Percentiles rank a stretch among this genome's conserved stretches.
These are phyloP conservation scores for Agaricus subrufescens DNA, from an alignment of 768 basidiomycete species.

Conservation along the genomic window DNA sequence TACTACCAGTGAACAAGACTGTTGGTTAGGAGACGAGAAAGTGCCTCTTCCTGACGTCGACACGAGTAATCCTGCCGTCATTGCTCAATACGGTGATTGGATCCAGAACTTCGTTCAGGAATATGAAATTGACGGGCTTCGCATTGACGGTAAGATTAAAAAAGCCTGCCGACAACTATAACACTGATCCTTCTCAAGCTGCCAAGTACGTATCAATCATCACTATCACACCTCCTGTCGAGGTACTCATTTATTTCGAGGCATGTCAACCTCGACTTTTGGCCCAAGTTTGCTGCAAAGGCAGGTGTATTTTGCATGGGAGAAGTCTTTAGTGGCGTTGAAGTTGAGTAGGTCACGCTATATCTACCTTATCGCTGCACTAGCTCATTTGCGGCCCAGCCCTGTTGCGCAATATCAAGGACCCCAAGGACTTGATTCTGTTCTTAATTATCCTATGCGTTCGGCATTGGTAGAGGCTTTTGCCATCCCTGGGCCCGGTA, in stretches of 20 bases:
- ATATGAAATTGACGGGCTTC: conserved; percentile 80
- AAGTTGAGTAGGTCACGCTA: conserved; percentile 38
- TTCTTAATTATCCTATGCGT: conserved; percentile 72
- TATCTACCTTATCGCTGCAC: neutral
- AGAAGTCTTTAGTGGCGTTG: conserved; percentile 60
- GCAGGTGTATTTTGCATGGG: conserved; percentile 86
- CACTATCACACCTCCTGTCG: neutral
- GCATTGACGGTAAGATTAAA: conserved; percentile 61
- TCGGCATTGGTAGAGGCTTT: conserved; percentile 60
- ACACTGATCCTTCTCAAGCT: conserved; percentile 34
- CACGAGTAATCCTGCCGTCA: conserved; percentile 63
- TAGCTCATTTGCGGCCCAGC: conserved; percentile 24
- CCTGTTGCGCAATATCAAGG: conserved; percentile 58
- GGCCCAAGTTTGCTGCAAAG: conserved; percentile 68
- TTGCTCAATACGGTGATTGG: conserved; percentile 63
- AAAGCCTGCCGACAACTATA: neutral
- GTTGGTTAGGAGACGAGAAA: conserved; percentile 78
- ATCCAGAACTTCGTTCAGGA: conserved; percentile 61
- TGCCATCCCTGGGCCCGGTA: conserved; percentile 61
- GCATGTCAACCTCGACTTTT: conserved; percentile 73
- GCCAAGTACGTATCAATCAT: conserved; percentile 32
- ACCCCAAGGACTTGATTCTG: conserved; percentile 55
- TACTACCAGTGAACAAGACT: conserved; percentile 62
- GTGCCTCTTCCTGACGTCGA: conserved; percentile 79
- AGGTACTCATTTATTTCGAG: conserved; percentile 25